Base-by-base conservation (phyloP, 768 basidiomycete species). In the Tephrocybe sp. region DNA sequence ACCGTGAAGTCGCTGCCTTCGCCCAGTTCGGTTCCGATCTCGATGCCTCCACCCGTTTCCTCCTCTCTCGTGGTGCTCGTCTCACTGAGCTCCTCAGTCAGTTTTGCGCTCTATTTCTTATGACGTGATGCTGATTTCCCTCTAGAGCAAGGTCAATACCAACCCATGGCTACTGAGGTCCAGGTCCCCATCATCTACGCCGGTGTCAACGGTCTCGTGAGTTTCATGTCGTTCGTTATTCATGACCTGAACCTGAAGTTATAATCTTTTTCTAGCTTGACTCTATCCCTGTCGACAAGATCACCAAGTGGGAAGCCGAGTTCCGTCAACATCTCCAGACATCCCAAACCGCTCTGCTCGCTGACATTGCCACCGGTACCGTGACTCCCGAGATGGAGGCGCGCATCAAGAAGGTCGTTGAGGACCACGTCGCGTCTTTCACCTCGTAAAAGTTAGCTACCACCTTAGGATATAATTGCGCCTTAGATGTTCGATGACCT, bases 1-100 rank as follows among this genome's bases (percentile, higher is more conserved):
- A 98, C 80, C 95, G 97, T 88, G 97, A 99, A 82, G 97, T 99
- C 60, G 97, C 97, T 59, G 94, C 94, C 59, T 97, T 96, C 67
- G 94, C 96, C 51, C 97, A 98, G 70, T 99, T 99, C 79, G 97
- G 97, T 84, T 99, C 97, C 64, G 97, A 99, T 75, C 90, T 98
- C 66, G 97, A 98, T 77, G 95, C 96, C 48, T 98, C 96, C 13
- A 99, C 96, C 58, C 93, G 96, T 63, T 98, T 97, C 92, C 83
- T 98, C 64, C 86, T 99, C 59, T 88, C 82, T 61, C 92, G 97
- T 83, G 97, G 97, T 80, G 88, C 95, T 62, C 94, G 97, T 79
- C 81, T 99, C 59, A 98, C 96, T 57, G 96, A 99, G 79, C 86
- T 94, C 63, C 77, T 94, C 59, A 94, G 88, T 90, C 69, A 27